Evolutionary conservation across 2,329 filamentous ascomycete species (phyloP), one percentile per base, ranked within the genome.

Genomic region (Arthroderma sp.): DNA sequence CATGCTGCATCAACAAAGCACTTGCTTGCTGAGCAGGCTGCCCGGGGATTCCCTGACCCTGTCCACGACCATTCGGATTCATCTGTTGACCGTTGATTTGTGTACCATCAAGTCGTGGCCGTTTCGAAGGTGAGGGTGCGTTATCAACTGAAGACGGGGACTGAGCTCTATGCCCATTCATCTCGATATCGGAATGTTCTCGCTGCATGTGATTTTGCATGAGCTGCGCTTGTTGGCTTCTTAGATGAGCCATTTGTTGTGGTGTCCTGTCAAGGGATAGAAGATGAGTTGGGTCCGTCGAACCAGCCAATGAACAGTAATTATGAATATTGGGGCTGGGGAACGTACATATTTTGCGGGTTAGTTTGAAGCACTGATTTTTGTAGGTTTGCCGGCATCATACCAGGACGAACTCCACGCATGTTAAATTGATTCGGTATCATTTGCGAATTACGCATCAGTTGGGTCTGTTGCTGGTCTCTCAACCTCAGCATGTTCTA

Each of bases 51-150:
- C 73, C 80, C 61, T 80, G 80, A 44, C 70, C 69, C 58, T 80
- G 82, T 60, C 78, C 68, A 51, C 74, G 77, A 55, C 82, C 83
- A 64, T 85, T 86, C 45, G 79, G 77, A 67, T 83, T 82, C 75
- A 88, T 83, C 55, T 81, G 82, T 58, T 80, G 80, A 50, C 80
- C 79, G 60, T 85, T 85, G 65, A 86, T 86, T 6, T 74, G 73
- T 31, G 73, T 73, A 57, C 82, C 80, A 52, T 88, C 85, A 49
- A 94, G 75, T 46, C 88, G 83, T 47, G 81, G 85, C 57, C 88
- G 78, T 70, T 96, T 96, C 51, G 84, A 89, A 1, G 89, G 89
- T 30, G 89, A 96, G 4, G 87, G 86, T 28, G 86, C 87, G 57
- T 91, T 91, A 43, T 95, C 88, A 44, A 80, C 81, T 33, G 82